Base-by-base conservation (phyloP, 805 yeast species). In the Saccharomycopsis javanensis region DNA sequence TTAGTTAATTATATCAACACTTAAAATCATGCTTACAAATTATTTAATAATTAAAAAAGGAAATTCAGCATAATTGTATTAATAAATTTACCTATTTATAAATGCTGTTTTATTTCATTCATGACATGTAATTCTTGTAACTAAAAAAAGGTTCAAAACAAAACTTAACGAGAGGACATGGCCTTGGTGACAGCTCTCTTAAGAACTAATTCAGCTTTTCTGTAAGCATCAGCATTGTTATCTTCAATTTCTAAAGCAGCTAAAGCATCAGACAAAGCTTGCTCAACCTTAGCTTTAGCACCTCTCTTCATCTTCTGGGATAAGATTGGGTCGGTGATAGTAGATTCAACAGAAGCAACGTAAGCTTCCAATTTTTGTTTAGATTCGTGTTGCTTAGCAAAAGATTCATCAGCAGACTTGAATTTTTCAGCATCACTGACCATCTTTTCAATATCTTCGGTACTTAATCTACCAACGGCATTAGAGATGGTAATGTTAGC, bases 101-200 rank as follows among this genome's bases (percentile, higher is more conserved):
- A 42, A 20, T 42, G 48, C 48, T 42, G 48, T 42, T 42, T 20
- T 42, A 42, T 42, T 42, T 42, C 48, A 42, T 42, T 42, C 48
- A 42, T 25, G 48, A 42, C 48, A 42, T 30, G 30, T 30, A 50
- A 55, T 50, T 35, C 25, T 42, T 42, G 48, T 42, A 42, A 42
- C 48, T 15, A 42, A 42, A 42, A n/a, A 27, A 42, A 28, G 48
- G 6, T 42, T 20, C 23, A 42, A 25, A 4, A 35, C 16, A 34
- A 52, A 25, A 62, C 78, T 84, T 86, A 87, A 83, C 97, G 97
- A 77, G 97, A 82, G 70, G 97, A 87, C 90, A 91, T 88, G 76
- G 97, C 97, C 83, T 90, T 92, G 83, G 97, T 92, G 76, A 92
- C 97, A 73, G 92, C 97, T 79, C 99, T 88, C 90, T 94, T 94